phyloP scores from a whole-genome alignment of 768 basidiomycete genomes.

The Goffeauzyma gilvescens region DNA sequence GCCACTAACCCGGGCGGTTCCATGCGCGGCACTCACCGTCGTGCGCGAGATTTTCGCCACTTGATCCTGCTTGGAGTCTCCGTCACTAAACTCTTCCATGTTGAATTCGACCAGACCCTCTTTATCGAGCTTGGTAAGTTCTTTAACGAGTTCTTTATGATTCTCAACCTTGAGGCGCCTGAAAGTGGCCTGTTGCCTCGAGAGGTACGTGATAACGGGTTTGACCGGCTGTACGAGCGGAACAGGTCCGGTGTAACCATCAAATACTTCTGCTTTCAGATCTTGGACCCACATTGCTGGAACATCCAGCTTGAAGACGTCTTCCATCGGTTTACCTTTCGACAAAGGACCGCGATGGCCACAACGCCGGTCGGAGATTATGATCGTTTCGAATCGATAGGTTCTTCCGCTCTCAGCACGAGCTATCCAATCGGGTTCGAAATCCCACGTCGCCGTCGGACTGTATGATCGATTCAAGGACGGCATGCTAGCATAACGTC shows the following conservation, averaged over 20 bases:
- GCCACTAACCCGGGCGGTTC: no score
- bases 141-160: conserved; percentile 7
- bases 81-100: conserved; percentile 6
- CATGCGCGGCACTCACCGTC: no score
- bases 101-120: conserved; percentile 11
- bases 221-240: neutral
- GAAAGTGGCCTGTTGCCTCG: conserved; percentile 10
- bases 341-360: conserved; percentile 15
- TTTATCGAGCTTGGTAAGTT: conserved; percentile 3
- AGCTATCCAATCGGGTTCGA: conserved; percentile 6
- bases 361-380: conserved; percentile 11
- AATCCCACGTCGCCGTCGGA: conserved; percentile 11
- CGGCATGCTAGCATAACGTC: no score
- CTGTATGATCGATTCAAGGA: no score
- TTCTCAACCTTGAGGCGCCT: conserved; percentile 7
- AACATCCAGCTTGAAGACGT: conserved; percentile 12
- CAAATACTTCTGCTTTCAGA: conserved; percentile 10
- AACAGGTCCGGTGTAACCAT: conserved; percentile 9
- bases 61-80: neutral
- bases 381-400: conserved; percentile 8
- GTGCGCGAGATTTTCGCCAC: neutral
- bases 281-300: conserved; percentile 11
- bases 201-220: conserved; percentile 14
- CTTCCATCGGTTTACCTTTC: conserved; percentile 14
- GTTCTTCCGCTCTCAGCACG: conserved; percentile 8